A percentile compares a stretch with the other conserved stretches of the same genome.
Evolutionary conservation across 768 basidiomycete species (phyloP).

Genomic region (Pleurotus cornucopiae): DNA sequence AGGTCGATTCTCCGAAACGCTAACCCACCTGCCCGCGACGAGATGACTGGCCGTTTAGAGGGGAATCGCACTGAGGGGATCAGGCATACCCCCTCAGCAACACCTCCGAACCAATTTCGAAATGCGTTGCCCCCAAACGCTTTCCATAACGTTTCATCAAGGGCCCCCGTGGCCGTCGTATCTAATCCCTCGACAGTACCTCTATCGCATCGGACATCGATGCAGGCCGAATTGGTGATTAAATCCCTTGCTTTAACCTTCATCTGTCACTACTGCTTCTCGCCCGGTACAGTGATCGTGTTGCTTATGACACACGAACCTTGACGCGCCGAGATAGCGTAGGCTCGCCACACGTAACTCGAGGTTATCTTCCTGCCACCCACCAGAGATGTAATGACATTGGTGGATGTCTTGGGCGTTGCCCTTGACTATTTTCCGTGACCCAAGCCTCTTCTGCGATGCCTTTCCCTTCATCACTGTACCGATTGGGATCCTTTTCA

Average conservation of each 20-base stretch:
- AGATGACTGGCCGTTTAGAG: not conserved
- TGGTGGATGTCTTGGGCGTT: too few relatives aligned
- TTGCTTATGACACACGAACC: too few relatives aligned
- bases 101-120: not conserved
- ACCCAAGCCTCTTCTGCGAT: too few relatives aligned
- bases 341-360: too few relatives aligned
- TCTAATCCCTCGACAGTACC: not conserved
- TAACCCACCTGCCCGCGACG: not conserved
- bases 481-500: too few relatives aligned
- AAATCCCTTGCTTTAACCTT: not conserved
- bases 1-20: not conserved
- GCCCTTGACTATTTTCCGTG: too few relatives aligned
- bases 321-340: too few relatives aligned
- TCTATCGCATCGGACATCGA: slow-evolving; percentile 8
- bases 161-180: slow-evolving; percentile 7
- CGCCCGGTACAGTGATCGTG: not conserved
- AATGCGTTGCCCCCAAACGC: not conserved
- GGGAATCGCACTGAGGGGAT: not conserved
- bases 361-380: too few relatives aligned
- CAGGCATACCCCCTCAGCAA: not conserved
- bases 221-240: slow-evolving; percentile 8
- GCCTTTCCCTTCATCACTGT: too few relatives aligned
- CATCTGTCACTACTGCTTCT: not conserved
- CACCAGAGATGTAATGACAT: too few relatives aligned
- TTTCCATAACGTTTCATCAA: slow-evolving; percentile 1